Base-by-base conservation (phyloP, 495 filamentous ascomycete species). In the Xylaria sp. region DNA sequence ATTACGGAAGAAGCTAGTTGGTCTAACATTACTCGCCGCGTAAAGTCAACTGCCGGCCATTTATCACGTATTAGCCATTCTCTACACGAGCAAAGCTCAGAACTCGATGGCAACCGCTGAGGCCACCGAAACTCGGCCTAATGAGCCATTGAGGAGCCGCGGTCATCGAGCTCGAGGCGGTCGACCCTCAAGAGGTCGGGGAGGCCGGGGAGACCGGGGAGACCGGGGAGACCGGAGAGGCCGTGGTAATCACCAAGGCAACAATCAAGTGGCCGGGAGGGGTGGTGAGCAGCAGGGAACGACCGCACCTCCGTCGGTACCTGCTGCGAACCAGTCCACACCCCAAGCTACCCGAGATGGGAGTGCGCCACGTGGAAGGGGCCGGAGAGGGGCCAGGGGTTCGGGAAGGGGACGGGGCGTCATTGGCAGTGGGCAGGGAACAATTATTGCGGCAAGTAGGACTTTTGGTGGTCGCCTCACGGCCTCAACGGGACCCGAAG, bases 381-480 rank as follows among this genome's bases (percentile, higher is more conserved):
- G 71, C 15, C 65, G 83, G 59, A 79, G 85, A 72, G 80, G 74
- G 6, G 48, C 73, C 7, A 78, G 86, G 41, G 77, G 80, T 15
- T 73, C 81, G 65, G 77, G 78, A 76, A 81, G 84, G 48, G 80
- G 76, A 53, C 68, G 75, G 21, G 63, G 48, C 62, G 53, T 43
- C 31, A 68, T 57, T 62, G 53, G 53, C 40, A 68, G 79, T 68
- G 70, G 62, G 37, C 76, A 76, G 44, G 78, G 79, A 41, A 77
- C 83, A 0, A 73, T 79, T 24, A 74, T 84, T 69, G 83, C 78
- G 62, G 81, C 85, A 33, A 82, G 82, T 35, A 81, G 88, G 74
- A 77, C 81, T 41, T 90, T 90, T 74, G 85, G 86, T 19, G 85
- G 85, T 31, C 87, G 84, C 55, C 83, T 89, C 26, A 79, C 69